These are phyloP conservation scores for Scheffersomyces segobiensis DNA, from an alignment of 1,139 yeast species.

Conservation along the genomic window DNA sequence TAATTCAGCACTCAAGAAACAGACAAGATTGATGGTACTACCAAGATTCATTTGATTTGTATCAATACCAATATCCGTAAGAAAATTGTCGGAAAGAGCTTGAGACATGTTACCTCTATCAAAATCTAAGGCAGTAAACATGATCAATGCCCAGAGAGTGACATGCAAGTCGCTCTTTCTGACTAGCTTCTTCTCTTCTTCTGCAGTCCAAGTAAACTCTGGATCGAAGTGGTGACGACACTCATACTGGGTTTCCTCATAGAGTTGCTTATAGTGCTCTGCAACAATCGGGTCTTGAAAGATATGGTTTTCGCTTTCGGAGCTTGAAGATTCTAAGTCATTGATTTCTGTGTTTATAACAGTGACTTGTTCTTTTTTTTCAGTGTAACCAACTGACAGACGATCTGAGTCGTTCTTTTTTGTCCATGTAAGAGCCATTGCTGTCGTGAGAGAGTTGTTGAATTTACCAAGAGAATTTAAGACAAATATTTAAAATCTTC, in stretches of 20 bases:
- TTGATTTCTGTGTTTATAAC: not conserved
- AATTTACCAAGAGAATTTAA: not conserved
- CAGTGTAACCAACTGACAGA: not conserved
- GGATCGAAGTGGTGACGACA: conserved; percentile 47
- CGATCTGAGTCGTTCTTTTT: not conserved
- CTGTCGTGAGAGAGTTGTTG: not conserved
- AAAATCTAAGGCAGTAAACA: conserved; percentile 53
- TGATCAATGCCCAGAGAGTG: conserved; percentile 46
- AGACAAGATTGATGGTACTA: conserved; percentile 42
- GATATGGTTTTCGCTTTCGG: conserved; percentile 5
- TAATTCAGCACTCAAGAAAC: conserved; percentile 52
- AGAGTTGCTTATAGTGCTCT: conserved; percentile 37
- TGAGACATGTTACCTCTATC: conserved; percentile 53
- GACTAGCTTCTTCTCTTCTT: conserved; percentile 42
- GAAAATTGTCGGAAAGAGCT: conserved; percentile 51
- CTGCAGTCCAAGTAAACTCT: conserved; percentile 41
- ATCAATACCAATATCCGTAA: conserved; percentile 43
- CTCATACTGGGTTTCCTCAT: conserved; percentile 46
- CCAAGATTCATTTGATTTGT: conserved; percentile 52
- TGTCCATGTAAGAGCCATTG: not conserved
- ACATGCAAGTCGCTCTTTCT: conserved; percentile 48
- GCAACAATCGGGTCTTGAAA: conserved; percentile 41
- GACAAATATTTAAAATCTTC: not conserved
- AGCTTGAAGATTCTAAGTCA: not conserved
- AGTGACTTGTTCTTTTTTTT: not conserved